Evolutionary conservation across 805 yeast genomes (phyloP), one percentile per base, ranked within the genome.

Genomic region (Priceomyces haplophilus): DNA sequence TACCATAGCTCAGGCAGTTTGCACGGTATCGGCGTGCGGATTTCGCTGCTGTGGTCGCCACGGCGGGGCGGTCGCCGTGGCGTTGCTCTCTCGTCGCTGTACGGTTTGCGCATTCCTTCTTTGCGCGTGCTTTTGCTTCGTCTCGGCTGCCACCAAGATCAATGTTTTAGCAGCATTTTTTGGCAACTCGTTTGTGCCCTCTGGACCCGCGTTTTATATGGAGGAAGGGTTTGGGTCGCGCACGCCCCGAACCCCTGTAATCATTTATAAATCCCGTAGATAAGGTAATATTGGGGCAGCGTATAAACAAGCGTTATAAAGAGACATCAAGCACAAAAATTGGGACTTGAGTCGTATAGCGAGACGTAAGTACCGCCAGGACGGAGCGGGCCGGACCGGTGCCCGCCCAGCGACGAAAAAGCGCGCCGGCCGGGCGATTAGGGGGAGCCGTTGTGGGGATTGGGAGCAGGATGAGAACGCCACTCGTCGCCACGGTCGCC

Each of bases 111-210:
- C 31, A 27, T 27, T 27, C n/a, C n/a, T 27, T 27, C n/a, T 27
- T 27, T 27, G n/a, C n/a, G n/a, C n/a, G n/a, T n/a, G n/a, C 31
- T n/a, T n/a, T 27, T 12, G 5, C 15, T 6, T 27, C 31, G 15
- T 27, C 31, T 27, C 15, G n/a, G n/a, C 27, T 24, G 7, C 31
- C 31, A 27, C 4, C n/a, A 12, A n/a, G 11, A 7, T 18, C 12
- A 19, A 19, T 36, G n/a, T 36, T 36, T 36, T 36, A 36, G 39
- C 39, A 36, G 39, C 39, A 24, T 36, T 36, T n/a, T 32, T 15
- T 12, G 37, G 20, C 20, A 13, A 6, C 31, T 19, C 23, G 17
- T 36, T 36, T 36, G 39, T 36, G 39, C 23, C 39, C 11, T 12
- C 29, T 12, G 12, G 29, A 24, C 24, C 15, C 20, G 24, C 29